Conservation (phyloP, 371 early-diverging fungal species). For the Mucor piriformis region DNA sequence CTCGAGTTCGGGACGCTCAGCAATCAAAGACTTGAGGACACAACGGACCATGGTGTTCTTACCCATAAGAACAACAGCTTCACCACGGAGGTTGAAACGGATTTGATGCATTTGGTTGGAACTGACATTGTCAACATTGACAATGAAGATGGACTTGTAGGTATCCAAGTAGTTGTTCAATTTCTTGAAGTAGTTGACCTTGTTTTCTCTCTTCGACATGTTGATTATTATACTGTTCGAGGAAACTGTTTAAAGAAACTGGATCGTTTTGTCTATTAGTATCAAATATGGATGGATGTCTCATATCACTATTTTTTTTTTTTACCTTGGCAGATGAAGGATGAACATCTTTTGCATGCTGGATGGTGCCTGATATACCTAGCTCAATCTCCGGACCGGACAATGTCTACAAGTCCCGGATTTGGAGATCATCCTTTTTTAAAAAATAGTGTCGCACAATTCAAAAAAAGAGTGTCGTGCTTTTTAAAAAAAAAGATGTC, state of each 20-base stretch:
- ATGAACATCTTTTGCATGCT: no score
- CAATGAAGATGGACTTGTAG: slow-evolving; percentile 94
- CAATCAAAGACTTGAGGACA: slow-evolving; percentile 83
- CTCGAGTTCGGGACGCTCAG: slow-evolving; percentile 88
- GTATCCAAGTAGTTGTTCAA: slow-evolving; percentile 75
- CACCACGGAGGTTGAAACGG: slow-evolving; percentile 91
- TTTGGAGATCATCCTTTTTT: no score
- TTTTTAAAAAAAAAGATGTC: no score
- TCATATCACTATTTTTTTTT: no score
- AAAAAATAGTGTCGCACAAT: no score
- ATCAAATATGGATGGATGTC: no score
- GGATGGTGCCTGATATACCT: no score
- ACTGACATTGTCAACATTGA: slow-evolving; percentile 99
- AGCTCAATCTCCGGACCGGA: neutral
- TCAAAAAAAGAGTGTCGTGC: no score
- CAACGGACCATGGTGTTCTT: slow-evolving; percentile 99
- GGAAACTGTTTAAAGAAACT: slow-evolving; percentile 53
- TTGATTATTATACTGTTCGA: slow-evolving; percentile 50
- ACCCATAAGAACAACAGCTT: slow-evolving; percentile 97
- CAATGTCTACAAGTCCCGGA: no score
- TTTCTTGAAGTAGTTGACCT: slow-evolving; percentile 56
- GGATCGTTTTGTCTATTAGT: no score
- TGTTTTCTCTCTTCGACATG: slow-evolving; percentile 63
- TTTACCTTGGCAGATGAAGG: no score
- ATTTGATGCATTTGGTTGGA: slow-evolving; percentile 99